Base-by-base conservation (phyloP, 1,139 yeast genomes). In the Geotrichum carabidarum region DNA sequence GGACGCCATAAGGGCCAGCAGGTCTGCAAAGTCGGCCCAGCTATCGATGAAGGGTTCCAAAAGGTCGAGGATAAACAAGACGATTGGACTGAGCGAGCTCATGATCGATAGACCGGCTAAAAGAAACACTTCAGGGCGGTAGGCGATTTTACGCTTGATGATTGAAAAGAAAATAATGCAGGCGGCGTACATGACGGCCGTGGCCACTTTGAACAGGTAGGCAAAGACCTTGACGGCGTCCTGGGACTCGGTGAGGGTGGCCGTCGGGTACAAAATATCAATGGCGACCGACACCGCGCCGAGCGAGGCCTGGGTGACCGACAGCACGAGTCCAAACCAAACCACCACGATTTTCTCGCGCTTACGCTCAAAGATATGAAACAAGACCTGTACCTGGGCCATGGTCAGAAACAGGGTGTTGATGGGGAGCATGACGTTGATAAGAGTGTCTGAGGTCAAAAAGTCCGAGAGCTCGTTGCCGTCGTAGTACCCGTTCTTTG, bases 51-150 rank as follows among this genome's bases (percentile, higher is more conserved):
- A 84, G 8, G 43, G 40, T 12, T 38, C 46, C 3, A 52, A 34
- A 5, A 89, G 82, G 70, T 88, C 96, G 2, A 91, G 83, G 50
- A 88, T 76, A 67, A 88, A 89, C 61, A 89, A 81, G 0, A 84
- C 86, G 43, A 85, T 82, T 1, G 91, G 89, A 14, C 82, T 68
- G 60, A 83, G 77, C 1, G 85, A 78, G 32, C 83, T 74, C 1
- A 83, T 62, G n/a, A 81, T 68, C 9, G 91, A 81, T 30, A 85
- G 68, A 0, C 79, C 44, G 0, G 90, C 80, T 11, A 87, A 68
- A 5, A 82, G 65, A 68, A 83, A 59, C 71, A 80, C 67, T 59
- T 52, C 51, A 11, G 76, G 76, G 40, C 79, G 78, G 53, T 81
- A 74, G 36, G 87, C 80, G 50, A 78, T 74, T 27, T 75, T 73